A percentile compares a stretch with the other conserved stretches of the same genome.
These are phyloP conservation scores for Colletotrichum camelliae DNA, from an alignment of 2,329 filamentous ascomycete species.

Conservation along the genomic window DNA sequence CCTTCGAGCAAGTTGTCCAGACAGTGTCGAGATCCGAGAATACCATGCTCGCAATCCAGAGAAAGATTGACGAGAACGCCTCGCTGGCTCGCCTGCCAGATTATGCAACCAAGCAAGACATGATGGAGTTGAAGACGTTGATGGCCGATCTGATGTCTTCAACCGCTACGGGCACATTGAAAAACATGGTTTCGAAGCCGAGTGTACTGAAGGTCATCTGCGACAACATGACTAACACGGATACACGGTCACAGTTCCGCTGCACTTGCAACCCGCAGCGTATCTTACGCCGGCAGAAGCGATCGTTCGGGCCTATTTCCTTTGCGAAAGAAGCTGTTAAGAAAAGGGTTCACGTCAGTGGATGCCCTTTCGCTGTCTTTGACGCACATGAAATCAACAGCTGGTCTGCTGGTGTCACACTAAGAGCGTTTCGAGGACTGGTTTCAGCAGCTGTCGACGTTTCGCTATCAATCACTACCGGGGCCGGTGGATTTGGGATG, in stretches of 20 bases:
- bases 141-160: background rate
- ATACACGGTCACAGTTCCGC: background rate
- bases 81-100: background rate
- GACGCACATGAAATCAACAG: fast-evolving
- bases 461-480: background rate
- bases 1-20: background rate
- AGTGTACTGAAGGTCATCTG: background rate
- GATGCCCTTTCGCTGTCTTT: background rate
- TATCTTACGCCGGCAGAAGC: background rate
- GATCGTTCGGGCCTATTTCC: fast-evolving
- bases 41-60: background rate
- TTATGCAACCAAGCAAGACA: background rate
- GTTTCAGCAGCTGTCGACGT: background rate
- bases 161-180: background rate
- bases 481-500: background rate
- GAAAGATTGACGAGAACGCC: background rate
- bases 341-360: fast-evolving
- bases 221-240: fast-evolving
- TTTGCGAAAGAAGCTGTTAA: background rate
- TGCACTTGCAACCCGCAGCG: background rate
- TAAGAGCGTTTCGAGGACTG: background rate
- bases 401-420: background rate
- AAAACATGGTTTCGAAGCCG: background rate
- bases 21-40: background rate
- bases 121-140: background rate